Evolutionary conservation across 192 early-diverging fungal species (phyloP).

Genomic region (Chytriomyces hyalinus): DNA sequence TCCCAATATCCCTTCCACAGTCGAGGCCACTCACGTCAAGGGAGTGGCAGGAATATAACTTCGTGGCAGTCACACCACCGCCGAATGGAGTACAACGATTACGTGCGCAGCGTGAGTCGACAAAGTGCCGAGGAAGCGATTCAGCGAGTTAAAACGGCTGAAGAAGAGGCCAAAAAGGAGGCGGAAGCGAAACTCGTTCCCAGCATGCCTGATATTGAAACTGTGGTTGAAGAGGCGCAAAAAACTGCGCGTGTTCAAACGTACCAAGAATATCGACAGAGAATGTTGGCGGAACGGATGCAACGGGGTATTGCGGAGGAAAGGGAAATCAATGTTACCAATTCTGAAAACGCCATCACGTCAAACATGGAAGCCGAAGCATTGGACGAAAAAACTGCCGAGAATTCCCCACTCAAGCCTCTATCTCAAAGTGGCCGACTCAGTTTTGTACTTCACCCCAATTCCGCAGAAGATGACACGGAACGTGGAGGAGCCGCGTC

Average conservation of each 20-base stretch:
- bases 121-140: constrained; percentile 11
- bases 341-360: neutral
- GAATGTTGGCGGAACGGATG: neutral
- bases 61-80: constrained; percentile 16
- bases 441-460: too few species aligned
- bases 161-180: neutral
- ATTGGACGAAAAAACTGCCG: neutral
- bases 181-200: neutral
- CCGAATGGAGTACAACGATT: constrained; percentile 26
- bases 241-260: neutral
- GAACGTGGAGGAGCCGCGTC: too few species aligned
- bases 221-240: neutral
- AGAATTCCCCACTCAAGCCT: neutral
- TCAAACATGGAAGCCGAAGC: neutral
- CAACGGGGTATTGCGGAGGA: neutral
- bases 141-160: too few species aligned
- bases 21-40: neutral
- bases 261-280: neutral
- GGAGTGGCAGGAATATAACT: neutral
- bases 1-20: neutral
- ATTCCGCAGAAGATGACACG: too few species aligned
- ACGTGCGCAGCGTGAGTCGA: constrained; percentile 14
- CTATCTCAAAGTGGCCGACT: neutral
- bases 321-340: neutral
- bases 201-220: neutral